Evolutionary conservation across 2,329 filamentous ascomycete species (phyloP).

Genomic region (Xylariaceae sp.): DNA sequence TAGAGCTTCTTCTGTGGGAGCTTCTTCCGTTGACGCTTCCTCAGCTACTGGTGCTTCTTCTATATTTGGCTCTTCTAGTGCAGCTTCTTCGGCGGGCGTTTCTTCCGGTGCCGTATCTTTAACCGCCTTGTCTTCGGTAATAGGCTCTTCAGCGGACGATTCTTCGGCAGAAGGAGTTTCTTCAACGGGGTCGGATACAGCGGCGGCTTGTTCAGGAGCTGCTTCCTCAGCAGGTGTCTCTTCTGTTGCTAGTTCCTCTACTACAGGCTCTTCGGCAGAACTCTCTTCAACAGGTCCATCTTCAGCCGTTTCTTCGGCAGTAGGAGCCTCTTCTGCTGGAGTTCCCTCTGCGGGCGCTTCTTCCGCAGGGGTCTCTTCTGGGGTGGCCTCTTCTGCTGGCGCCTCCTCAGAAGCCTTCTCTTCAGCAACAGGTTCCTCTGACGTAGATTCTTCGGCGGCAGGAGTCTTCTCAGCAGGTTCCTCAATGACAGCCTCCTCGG

Average conservation of each 20-base stretch:
- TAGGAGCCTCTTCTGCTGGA: background rate
- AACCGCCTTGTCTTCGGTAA: background rate
- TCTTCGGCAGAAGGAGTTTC: constrained; percentile 1
- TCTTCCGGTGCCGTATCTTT: constrained; percentile 1
- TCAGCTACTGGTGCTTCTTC: constrained; percentile 3
- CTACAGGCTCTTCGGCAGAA: constrained; percentile 2
- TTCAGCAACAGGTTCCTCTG: constrained; percentile 5
- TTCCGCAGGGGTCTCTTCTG: background rate
- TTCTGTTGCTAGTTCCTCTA: too few relatives aligned
- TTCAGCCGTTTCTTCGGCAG: background rate
- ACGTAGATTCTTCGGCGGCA: background rate
- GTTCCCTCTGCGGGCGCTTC: background rate
- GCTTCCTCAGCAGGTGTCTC: background rate
- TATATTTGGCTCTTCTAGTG: constrained; percentile 10
- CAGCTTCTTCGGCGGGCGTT: constrained; percentile 7
- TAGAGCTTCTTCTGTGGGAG: background rate
- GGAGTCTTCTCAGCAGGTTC: background rate
- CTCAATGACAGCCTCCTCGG: background rate
- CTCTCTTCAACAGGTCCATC: background rate
- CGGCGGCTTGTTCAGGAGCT: background rate
- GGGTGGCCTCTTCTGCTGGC: background rate
- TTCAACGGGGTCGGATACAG: background rate
- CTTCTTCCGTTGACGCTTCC: constrained; percentile 2
- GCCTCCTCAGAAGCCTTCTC: background rate
- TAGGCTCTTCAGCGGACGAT: background rate